A percentile compares a stretch with the other conserved stretches of the same genome.
Conservation (phyloP, 305 asterid species). For the Caryopteris hybrid region DNA sequence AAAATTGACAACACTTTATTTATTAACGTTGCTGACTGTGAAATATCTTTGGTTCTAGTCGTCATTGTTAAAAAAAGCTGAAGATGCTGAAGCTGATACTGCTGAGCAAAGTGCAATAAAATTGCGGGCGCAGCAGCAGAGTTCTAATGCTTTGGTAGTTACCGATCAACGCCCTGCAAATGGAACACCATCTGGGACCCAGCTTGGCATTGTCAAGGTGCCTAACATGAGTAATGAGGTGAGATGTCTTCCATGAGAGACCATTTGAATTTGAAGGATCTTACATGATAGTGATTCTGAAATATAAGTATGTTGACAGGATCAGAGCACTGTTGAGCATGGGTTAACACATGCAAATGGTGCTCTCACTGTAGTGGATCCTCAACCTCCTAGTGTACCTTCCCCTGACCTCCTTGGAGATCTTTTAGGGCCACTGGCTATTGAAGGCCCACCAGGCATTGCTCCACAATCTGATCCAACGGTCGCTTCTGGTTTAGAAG, state of each 20-base stretch:
- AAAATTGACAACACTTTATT: background rate
- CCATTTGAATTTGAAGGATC: slow-evolving; percentile 14
- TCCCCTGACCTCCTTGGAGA: slow-evolving; percentile 95
- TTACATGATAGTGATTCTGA: slow-evolving; percentile 13
- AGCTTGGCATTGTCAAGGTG: slow-evolving; percentile 80
- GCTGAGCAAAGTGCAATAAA: slow-evolving; percentile 98
- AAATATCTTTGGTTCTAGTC: slow-evolving; percentile 45
- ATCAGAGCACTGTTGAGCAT: slow-evolving; percentile 41
- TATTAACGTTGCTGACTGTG: slow-evolving; percentile 15
- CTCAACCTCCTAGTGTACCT: slow-evolving; percentile 66
- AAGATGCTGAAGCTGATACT: slow-evolving; percentile 86
- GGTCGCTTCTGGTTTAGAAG: slow-evolving; percentile 39
- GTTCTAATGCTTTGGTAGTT: slow-evolving; percentile 79
- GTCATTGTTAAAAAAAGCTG: slow-evolving; percentile 78
- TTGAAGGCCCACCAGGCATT: slow-evolving; percentile 65
- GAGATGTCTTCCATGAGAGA: slow-evolving; percentile 30
- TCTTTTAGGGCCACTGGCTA: slow-evolving; percentile 84
- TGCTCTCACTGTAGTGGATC: slow-evolving; percentile 72
- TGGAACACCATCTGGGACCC: slow-evolving; percentile 58
- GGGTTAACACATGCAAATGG: slow-evolving; percentile 67
- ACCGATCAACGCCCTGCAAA: slow-evolving; percentile 73
- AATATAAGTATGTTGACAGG: slow-evolving; percentile 39
- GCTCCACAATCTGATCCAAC: slow-evolving; percentile 47
- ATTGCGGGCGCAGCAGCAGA: slow-evolving; percentile 86
- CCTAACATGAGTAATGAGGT: slow-evolving; percentile 59